A percentile compares a stretch with the other conserved stretches of the same genome.
These are phyloP conservation scores for Ganoderma lingzhi DNA, from an alignment of 1,284 basidiomycete genomes.

Conservation along the genomic window DNA sequence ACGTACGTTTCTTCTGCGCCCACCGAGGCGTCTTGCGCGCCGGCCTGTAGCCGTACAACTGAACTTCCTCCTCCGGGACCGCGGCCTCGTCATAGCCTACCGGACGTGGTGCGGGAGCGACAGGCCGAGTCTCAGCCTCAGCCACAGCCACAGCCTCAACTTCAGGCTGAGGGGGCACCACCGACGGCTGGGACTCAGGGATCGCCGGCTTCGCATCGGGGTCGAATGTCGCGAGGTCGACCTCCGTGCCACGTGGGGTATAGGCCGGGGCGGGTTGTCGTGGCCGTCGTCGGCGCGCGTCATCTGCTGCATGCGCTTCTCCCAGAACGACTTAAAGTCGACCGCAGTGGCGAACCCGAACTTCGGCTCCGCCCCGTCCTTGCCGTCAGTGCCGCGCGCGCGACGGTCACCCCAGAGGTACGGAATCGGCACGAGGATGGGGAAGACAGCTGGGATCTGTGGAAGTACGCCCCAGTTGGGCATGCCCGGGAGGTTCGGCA, in stretches of 20 bases:
- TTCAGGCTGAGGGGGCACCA: slow-evolving; percentile 20
- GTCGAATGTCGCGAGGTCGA: slow-evolving; percentile 26
- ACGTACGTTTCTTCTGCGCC: slow-evolving; percentile 77
- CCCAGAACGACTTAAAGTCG: slow-evolving; percentile 72
- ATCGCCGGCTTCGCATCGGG: slow-evolving; percentile 28
- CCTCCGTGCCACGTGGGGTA: slow-evolving; percentile 56
- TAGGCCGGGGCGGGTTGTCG: slow-evolving; percentile 74
- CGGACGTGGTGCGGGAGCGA: slow-evolving; percentile 36
- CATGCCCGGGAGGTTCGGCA: slow-evolving; percentile 49
- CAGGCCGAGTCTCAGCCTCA: slow-evolving; percentile 15
- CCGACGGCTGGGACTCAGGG: slow-evolving; percentile 21
- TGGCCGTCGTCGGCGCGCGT: slow-evolving; percentile 52
- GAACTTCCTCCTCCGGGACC: slow-evolving; percentile 69
- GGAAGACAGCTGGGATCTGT: slow-evolving; percentile 82
- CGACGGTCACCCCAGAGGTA: slow-evolving; percentile 61
- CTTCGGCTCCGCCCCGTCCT: slow-evolving; percentile 46
- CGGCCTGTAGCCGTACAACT: slow-evolving; percentile 71
- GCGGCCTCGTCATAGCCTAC: slow-evolving; percentile 60
- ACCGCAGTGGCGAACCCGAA: slow-evolving; percentile 57
- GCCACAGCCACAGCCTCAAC: slow-evolving; percentile 3
- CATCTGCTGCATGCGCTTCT: slow-evolving; percentile 73
- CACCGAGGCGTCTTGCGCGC: slow-evolving; percentile 58
- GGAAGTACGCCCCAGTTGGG: slow-evolving; percentile 73
- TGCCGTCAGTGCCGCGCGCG: slow-evolving; percentile 46
- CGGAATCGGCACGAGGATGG: slow-evolving; percentile 76